Base-by-base conservation (phyloP, 805 yeast species). In the Komagataella pastoris region DNA sequence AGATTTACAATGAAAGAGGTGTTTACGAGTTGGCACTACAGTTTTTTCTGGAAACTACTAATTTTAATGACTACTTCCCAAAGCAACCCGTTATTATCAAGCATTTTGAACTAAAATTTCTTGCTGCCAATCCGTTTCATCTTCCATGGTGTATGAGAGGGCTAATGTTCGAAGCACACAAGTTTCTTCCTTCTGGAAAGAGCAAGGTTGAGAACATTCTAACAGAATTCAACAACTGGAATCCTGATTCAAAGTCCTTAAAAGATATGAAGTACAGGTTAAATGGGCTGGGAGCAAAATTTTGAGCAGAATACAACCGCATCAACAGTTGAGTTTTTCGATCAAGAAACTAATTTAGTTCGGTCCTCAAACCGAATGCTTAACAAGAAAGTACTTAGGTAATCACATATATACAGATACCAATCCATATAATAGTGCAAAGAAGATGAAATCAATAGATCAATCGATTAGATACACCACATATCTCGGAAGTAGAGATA, bases 101-200 rank as follows among this genome's bases (percentile, higher is more conserved):
- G 48, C 56, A 60, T n/a, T 86, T 83, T 61, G 79, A 78, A 49
- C 73, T 86, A 45, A 80, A 86, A 6, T 77, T 77, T 55, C 66
- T 84, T 17, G 88, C 88, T 1, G 70, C 77, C 24, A 90, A 91
- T 64, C 97, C 97, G 0, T 91, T 77, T 60, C 80, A 85, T 53
- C 68, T 91, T 44, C 98, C 98, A 1, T 91, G 97, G 97, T 85
- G 95, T 59, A 77, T 89, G 68, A 70, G 96, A 47, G 96, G 97
- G 0, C 68, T 91, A 47, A 66, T 89, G 30, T 81, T 79, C 56
- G 95, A 83, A 51, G 63, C 59, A 8, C 47, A 48, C 12, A 57
- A 56, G 48, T 55, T 57, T 6, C 46, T 65, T 3, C 56, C 76
- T 18, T 65, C 64, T 49, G 81, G 81, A 10, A 69, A 71, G n/a